Percentiles rank a stretch among this genome's conserved stretches.
These are phyloP conservation scores for Vanrija sp. DNA, from an alignment of 1,284 basidiomycete genomes.

Conservation along the genomic window DNA sequence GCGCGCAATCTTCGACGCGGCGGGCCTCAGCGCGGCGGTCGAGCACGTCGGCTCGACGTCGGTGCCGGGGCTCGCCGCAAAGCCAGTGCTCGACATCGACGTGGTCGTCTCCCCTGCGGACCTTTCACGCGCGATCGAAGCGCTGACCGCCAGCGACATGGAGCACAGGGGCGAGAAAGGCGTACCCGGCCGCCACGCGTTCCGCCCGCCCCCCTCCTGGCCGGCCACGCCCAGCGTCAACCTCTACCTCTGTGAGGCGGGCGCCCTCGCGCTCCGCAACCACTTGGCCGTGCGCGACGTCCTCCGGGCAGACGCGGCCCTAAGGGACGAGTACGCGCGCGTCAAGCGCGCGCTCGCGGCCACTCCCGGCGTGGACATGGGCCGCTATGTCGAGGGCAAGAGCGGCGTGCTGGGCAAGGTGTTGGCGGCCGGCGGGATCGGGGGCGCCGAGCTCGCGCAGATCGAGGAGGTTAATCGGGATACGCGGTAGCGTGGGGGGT, in stretches of 20 bases:
- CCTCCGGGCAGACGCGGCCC: conserved; percentile 5
- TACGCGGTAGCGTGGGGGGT: too few relatives aligned
- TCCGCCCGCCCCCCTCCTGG: not conserved
- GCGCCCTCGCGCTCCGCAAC: conserved; percentile 5
- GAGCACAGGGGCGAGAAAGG: conserved; percentile 3
- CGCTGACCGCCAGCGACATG: not conserved
- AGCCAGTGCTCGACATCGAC: conserved; percentile 27
- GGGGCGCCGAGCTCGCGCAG: too few relatives aligned
- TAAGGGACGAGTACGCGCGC: conserved; percentile 17
- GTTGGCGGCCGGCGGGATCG: not conserved
- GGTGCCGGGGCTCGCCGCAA: conserved; percentile 19
- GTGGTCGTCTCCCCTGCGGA: conserved; percentile 13
- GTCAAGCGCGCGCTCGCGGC: not conserved
- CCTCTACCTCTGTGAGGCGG: conserved; percentile 6
- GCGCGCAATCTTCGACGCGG: not conserved
- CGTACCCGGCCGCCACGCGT: conserved; percentile 1
- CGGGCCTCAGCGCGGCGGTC: conserved; percentile 5
- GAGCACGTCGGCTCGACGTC: conserved; percentile 27
- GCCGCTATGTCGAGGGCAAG: conserved; percentile 1
- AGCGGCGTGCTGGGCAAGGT: not conserved
- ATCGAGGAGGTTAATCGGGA: too few relatives aligned
- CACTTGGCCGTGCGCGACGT: conserved; percentile 17
- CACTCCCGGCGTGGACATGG: not conserved
- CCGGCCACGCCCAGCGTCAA: not conserved
- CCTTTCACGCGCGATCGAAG: conserved; percentile 2